Evolutionary conservation across 305 asterid genomes (phyloP).

Genomic region (Fraxinus dipetala): DNA sequence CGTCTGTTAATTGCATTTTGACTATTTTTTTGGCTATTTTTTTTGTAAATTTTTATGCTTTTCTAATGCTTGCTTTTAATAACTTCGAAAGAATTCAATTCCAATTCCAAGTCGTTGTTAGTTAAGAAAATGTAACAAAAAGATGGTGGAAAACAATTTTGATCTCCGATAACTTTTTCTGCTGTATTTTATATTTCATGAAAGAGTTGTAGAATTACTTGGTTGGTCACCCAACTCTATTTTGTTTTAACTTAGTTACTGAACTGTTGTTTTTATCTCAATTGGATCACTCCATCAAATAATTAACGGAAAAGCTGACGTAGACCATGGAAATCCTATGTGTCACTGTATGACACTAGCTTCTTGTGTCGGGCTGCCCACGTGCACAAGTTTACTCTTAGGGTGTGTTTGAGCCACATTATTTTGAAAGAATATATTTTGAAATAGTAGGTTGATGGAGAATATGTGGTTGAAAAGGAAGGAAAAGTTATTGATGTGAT

Average conservation of each 20-base stretch:
- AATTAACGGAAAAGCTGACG: not conserved
- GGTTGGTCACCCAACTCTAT: not conserved
- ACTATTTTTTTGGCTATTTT: not conserved
- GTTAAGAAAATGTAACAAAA: not conserved
- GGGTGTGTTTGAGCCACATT: too few species aligned
- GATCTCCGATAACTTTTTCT: too few species aligned
- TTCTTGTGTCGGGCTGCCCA: not conserved
- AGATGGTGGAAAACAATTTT: not conserved
- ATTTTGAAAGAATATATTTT: too few species aligned
- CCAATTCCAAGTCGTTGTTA: not conserved
- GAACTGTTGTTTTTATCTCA: not conserved
- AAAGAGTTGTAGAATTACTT: not conserved
- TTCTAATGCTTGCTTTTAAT: not conserved
- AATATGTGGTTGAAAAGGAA: too few species aligned
- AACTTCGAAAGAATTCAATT: not conserved
- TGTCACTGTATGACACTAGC: not conserved
- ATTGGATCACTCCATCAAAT: not conserved
- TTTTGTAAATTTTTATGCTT: not conserved
- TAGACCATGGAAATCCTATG: not conserved
- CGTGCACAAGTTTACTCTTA: not conserved
- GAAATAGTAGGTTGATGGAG: too few species aligned
- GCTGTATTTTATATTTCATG: not conserved
- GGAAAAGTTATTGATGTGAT: too few species aligned
- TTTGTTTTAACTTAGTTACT: not conserved
- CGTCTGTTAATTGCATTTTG: not conserved